Base-by-base conservation (phyloP, 306 rosid species). In the Acacia confusa region DNA sequence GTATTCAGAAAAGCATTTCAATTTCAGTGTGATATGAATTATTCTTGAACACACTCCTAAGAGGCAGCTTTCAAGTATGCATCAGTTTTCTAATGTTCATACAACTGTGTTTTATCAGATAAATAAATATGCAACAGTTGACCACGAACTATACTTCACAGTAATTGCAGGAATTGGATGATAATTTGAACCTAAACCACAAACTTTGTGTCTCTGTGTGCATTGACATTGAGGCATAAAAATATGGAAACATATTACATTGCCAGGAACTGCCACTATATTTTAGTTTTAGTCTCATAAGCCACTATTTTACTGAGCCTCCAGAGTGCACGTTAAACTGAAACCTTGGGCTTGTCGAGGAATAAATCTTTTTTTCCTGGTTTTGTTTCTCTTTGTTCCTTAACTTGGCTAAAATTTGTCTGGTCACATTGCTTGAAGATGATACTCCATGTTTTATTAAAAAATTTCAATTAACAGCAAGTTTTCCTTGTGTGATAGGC, bases 401-500 rank as follows among this genome's bases (percentile, higher is more conserved):
- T 65, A 57, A 57, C 61, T 24, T 47, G 44, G 53, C 38, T 72
- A 41, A 73, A 25, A 74, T 70, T 19, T 43, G 24, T 76, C 80
- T 72, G 16, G 27, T 16, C 52, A 27, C 30, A n/a, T 72, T 47
- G 41, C 70, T 72, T 40, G 55, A 52, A 67, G 7, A 24, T 32
- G 69, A 70, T 44, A 53, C 40, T 65, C 25, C 47, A 81, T 73
- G 34, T 36, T 63, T 25, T 43, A 24, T 41, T 24, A 32, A 41
- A 69, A 53, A 32, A 36, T 24, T 45, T 25, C 19, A 38, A 44
- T 83, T 86, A 63, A 65, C 72, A 73, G 78, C 74, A 55, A 24
- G 20, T 52, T 47, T 38, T 28, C 32, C 63, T 58, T 20, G 68
- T 43, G 66, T 86, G 84, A 72, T 91, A 96, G 99, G 98, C 53